Percentiles rank a stretch among this genome's conserved stretches.
phyloP scores from a whole-genome alignment of 2,329 filamentous ascomycete species.

The Byssothecium circinans region DNA sequence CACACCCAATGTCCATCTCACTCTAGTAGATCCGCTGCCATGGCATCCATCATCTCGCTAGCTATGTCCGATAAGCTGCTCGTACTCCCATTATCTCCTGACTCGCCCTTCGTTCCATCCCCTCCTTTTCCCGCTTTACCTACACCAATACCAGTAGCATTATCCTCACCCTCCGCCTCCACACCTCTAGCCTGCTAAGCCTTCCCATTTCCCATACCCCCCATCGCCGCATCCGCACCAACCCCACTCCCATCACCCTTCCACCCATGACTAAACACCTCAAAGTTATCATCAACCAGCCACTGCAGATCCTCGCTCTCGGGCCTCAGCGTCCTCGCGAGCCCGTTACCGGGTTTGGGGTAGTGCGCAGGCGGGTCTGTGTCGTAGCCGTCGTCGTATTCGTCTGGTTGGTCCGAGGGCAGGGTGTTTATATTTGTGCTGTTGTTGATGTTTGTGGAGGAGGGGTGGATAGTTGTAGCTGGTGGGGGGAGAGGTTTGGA shows the following conservation, averaged over 20 bases:
- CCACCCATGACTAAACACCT: slow-evolving; percentile 59
- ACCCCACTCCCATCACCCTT: slow-evolving; percentile 38
- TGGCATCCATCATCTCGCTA: too few species aligned
- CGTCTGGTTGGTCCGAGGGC: slow-evolving; percentile 22
- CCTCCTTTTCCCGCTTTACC: too few species aligned
- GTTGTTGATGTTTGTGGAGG: not conserved
- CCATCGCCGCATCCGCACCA: slow-evolving; percentile 27
- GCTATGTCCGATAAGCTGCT: too few species aligned
- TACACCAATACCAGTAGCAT: too few species aligned
- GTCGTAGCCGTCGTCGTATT: slow-evolving; percentile 57
- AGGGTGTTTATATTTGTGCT: slow-evolving; percentile 14
- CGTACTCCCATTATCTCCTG: not conserved
- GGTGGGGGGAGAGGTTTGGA: not conserved
- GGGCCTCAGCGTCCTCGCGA: slow-evolving; percentile 55
- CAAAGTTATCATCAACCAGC: slow-evolving; percentile 62
- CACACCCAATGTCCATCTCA: too few species aligned
- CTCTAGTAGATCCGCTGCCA: too few species aligned
- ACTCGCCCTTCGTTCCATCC: too few species aligned
- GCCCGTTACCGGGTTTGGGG: slow-evolving; percentile 63
- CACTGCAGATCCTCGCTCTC: slow-evolving; percentile 64
- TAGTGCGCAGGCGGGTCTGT: slow-evolving; percentile 60
- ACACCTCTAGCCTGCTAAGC: not conserved
- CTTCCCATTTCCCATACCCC: not conserved
- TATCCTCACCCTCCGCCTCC: not conserved
- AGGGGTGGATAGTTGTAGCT: not conserved